phyloP scores from a whole-genome alignment of 768 basidiomycete species.

The Leucocoprinus sp. region DNA sequence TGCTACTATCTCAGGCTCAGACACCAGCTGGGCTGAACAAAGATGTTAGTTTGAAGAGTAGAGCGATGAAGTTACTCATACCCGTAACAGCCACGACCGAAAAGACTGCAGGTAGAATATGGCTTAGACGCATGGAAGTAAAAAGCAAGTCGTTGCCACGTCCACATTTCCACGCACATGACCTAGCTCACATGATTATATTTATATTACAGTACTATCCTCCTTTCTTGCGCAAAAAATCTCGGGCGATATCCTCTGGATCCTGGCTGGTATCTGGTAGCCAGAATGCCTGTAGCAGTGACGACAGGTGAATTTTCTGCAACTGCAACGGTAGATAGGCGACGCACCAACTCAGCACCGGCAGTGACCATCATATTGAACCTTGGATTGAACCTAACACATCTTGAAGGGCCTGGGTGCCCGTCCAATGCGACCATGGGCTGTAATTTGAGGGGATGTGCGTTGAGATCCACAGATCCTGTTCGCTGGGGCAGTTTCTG shows the following conservation, averaged over 20 bases:
- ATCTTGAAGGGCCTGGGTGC: slow-evolving; percentile 77
- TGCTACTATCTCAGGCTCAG: slow-evolving; percentile 47
- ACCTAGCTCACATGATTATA: slow-evolving; percentile 3
- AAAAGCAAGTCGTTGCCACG: slow-evolving; percentile 3
- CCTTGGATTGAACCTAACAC: slow-evolving; percentile 86
- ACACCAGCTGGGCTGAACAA: slow-evolving; percentile 15
- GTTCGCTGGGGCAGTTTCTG: slow-evolving; percentile 46
- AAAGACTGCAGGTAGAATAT: slow-evolving; percentile 1
- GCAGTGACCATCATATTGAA: slow-evolving; percentile 83
- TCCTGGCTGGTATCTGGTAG: slow-evolving; percentile 54
- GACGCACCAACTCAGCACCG: slow-evolving; percentile 68
- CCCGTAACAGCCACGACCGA: slow-evolving; percentile 8
- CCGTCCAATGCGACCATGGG: slow-evolving; percentile 53
- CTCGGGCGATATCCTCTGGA: slow-evolving; percentile 62
- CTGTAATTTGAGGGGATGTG: slow-evolving; percentile 37
- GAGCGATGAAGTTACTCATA: background rate
- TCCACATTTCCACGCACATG: slow-evolving; percentile 7
- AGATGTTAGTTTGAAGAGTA: slow-evolving; percentile 7
- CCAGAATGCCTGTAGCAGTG: slow-evolving; percentile 32
- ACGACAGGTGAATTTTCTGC: background rate
- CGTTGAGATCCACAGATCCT: slow-evolving; percentile 48
- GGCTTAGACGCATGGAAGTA: slow-evolving; percentile 3
- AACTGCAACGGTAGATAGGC: no score
- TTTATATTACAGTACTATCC: no score
- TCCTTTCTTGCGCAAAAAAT: slow-evolving; percentile 51